Evolutionary conservation across 73 alveolate species (phyloP).

Genomic region (Uronychia binucleata): DNA sequence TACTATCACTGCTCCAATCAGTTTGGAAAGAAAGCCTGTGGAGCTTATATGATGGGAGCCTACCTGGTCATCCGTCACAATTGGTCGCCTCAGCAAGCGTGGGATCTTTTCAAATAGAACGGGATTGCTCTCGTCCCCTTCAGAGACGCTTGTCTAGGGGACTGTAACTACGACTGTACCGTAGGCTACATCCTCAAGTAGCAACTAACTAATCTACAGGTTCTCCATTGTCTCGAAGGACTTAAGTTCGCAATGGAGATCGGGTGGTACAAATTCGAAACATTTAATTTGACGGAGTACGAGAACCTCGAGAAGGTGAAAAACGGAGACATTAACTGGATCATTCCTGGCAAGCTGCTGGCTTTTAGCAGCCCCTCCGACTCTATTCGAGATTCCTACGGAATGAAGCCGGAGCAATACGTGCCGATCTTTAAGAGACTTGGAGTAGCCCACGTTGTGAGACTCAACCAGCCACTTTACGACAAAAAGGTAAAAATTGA

Average conservation of each 20-base stretch:
- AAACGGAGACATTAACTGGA: constrained; percentile 73
- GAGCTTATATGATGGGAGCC: constrained; percentile 79
- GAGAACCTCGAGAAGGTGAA: constrained; percentile 54
- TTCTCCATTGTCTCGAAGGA: constrained; percentile 40
- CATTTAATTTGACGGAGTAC: constrained; percentile 46
- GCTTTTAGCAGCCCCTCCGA: constrained; percentile 43
- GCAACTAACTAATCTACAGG: constrained; percentile 8
- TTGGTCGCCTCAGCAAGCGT: constrained; percentile 56
- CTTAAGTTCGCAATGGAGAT: constrained; percentile 41
- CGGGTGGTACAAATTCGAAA: constrained; percentile 50
- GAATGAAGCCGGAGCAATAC: constrained; percentile 69
- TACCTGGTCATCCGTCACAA: constrained; percentile 53
- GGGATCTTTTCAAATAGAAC: constrained; percentile 48
- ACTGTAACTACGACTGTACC: constrained; percentile 57
- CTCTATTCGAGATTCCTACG: constrained; percentile 51
- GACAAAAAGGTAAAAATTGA: constrained; percentile 20
- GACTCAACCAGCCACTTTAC: constrained; percentile 78
- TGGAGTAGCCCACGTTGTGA: constrained; percentile 70
- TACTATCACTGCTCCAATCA: constrained; percentile 55
- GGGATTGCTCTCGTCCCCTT: constrained; percentile 68
- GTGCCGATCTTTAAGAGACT: constrained; percentile 70
- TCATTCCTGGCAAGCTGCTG: constrained; percentile 54
- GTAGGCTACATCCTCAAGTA: background rate
- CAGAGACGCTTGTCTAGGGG: constrained; percentile 65
- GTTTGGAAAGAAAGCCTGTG: constrained; percentile 67